phyloP scores from a whole-genome alignment of 225 moss, liverwort and hornwort species.

The Sphagnum tenellum region DNA sequence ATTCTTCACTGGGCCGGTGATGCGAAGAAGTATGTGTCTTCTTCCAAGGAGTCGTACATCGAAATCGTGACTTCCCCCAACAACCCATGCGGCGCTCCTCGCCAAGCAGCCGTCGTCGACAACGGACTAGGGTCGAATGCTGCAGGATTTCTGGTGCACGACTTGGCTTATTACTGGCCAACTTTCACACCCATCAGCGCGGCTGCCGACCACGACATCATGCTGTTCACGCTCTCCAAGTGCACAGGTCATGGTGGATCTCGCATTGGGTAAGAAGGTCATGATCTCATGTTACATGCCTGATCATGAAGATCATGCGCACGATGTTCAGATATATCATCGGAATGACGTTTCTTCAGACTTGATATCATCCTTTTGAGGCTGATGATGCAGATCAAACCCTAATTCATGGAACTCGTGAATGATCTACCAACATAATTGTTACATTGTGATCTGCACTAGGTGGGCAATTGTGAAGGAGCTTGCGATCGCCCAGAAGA shows the following conservation, averaged over 20 bases:
- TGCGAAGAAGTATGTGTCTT: conserved; percentile 2
- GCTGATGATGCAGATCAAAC: too few species aligned
- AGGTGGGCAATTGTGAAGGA: conserved; percentile 56
- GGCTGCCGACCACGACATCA: conserved; percentile 13
- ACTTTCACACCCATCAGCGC: conserved; percentile 14
- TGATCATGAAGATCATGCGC: too few species aligned
- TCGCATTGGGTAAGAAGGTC: conserved; percentile 16
- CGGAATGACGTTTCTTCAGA: too few species aligned
- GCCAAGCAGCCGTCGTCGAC: conserved; percentile 1
- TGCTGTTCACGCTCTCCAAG: conserved; percentile 36
- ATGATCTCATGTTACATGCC: too few species aligned
- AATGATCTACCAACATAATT: too few species aligned
- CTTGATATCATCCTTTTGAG: too few species aligned
- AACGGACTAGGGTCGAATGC: background rate
- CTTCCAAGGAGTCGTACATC: conserved; percentile 5
- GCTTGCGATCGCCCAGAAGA: conserved; percentile 14
- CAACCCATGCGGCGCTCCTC: conserved; percentile 18
- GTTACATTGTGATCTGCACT: background rate
- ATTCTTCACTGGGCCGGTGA: conserved; percentile 34
- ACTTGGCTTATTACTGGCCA: conserved; percentile 36
- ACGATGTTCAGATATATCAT: too few species aligned
- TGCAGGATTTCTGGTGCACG: conserved; percentile 6
- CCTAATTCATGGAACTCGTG: too few species aligned
- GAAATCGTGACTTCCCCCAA: conserved; percentile 21
- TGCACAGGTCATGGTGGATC: conserved; percentile 26